Conservation (phyloP, 179 eudicot species). For the Drosera spatulata region DNA sequence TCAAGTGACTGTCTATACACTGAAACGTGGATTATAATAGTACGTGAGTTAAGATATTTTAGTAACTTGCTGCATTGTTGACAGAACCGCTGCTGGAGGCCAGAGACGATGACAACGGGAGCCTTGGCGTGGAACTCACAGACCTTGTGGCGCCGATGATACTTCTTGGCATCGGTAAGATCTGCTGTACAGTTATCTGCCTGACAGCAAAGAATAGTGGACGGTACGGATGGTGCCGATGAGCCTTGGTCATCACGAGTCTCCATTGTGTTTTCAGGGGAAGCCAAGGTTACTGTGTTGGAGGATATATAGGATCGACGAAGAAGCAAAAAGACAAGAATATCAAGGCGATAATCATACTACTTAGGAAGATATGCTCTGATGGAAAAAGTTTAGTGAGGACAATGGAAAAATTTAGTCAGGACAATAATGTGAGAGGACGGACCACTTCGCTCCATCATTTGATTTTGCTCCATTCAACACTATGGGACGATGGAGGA, state of each 20-base stretch:
- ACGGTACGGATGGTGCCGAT: neutral
- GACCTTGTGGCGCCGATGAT: slow-evolving; percentile 44
- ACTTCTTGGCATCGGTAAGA: slow-evolving; percentile 34
- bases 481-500: neutral
- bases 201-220: slow-evolving; percentile 25
- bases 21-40: neutral
- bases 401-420: neutral
- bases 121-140: slow-evolving; percentile 49
- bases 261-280: slow-evolving; percentile 1
- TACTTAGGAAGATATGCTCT: neutral
- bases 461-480: neutral
- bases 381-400: neutral
- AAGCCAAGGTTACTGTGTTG: neutral
- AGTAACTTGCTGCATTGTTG: slow-evolving; percentile 44
- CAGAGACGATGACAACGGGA: slow-evolving; percentile 26
- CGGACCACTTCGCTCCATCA: neutral
- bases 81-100: slow-evolving; percentile 31
- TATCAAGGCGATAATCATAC: neutral
- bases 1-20: neutral
- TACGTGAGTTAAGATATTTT: neutral
- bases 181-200: slow-evolving; percentile 42
- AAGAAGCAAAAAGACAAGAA: neutral
- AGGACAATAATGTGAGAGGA: neutral
- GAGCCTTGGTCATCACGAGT: slow-evolving; percentile 6
- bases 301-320: neutral